A percentile compares a stretch with the other conserved stretches of the same genome.
These are phyloP conservation scores for Hemisphaericaspora xylofermentans DNA, from an alignment of 1,139 yeast species.

Conservation along the genomic window DNA sequence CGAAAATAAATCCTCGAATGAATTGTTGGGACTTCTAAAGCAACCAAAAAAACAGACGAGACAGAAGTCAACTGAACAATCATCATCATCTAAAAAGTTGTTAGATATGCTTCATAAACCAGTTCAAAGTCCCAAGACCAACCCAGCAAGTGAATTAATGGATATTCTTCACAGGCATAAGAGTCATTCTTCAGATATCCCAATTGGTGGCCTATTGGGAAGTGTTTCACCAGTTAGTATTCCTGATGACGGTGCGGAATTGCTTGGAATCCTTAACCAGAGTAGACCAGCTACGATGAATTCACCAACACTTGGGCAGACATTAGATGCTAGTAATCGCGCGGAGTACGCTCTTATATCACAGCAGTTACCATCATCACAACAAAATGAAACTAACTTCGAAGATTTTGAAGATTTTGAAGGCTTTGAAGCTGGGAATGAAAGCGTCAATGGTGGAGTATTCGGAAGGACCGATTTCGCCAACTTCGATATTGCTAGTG, in stretches of 20 bases:
- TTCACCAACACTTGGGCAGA: conserved; percentile 3
- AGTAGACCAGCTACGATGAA: conserved; percentile 7
- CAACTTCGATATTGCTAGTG: conserved; percentile 35
- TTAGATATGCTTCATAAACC: conserved; percentile 14
- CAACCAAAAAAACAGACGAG: conserved; percentile 7
- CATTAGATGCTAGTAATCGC: conserved; percentile 1
- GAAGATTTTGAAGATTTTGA: conserved; percentile 36
- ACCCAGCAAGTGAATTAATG: conserved; percentile 8
- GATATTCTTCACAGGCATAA: conserved; percentile 5
- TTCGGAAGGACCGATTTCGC: conserved; percentile 11
- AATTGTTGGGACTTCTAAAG: conserved; percentile 25
- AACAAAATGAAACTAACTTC: conserved; percentile 13
- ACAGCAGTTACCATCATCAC: conserved; percentile 1
- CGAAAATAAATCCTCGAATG: conserved; percentile 11
- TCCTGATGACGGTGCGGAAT: conserved; percentile 2
- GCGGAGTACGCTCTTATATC: conserved; percentile 3
- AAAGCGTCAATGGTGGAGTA: conserved; percentile 14
- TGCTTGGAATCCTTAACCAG: conserved; percentile 3
- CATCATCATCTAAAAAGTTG: conserved; percentile 16
- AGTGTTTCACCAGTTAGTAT: conserved; percentile 1
- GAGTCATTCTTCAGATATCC: neutral
- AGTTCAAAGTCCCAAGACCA: neutral
- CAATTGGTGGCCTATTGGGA: neutral
- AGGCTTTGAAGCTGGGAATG: conserved; percentile 28
- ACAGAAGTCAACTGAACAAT: neutral